Conservation (phyloP, 495 filamentous ascomycete species). For the Xylaria curta region DNA sequence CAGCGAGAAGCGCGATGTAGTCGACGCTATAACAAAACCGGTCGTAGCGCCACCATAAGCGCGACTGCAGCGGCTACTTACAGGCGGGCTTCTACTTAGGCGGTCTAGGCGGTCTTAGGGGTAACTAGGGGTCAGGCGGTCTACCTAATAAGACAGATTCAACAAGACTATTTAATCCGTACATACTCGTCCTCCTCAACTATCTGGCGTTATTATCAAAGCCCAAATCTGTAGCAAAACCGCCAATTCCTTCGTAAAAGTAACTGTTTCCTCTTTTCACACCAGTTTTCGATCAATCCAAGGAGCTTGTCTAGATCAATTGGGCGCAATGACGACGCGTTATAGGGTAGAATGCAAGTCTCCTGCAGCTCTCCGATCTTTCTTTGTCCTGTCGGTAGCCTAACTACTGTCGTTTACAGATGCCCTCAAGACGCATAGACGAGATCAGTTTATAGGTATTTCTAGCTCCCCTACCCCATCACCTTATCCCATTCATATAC, state of each 20-base stretch:
- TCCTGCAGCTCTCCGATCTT: constrained; percentile 23
- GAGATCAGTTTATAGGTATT: constrained; percentile 81
- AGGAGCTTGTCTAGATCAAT: neutral
- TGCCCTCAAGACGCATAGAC: constrained; percentile 85
- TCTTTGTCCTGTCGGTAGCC: constrained; percentile 24
- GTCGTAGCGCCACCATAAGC: constrained; percentile 12
- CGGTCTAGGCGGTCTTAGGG: neutral
- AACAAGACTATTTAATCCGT: neutral
- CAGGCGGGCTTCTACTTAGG: neutral
- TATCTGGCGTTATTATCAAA: neutral
- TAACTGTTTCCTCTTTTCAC: neutral
- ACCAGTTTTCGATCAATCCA: neutral
- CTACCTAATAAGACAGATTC: constrained; percentile 8
- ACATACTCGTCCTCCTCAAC: neutral
- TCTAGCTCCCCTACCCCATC: neutral
- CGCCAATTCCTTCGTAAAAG: neutral
- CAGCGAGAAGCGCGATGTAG: neutral
- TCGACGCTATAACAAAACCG: constrained; percentile 6
- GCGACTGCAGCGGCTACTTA: constrained; percentile 13
- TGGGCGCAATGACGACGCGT: constrained; percentile 74
- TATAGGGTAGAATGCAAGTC: constrained; percentile 87
- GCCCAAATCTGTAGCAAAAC: neutral
- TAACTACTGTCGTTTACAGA: constrained; percentile 56
- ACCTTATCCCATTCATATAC: neutral
- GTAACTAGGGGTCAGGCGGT: constrained; percentile 1